A percentile compares a stretch with the other conserved stretches of the same genome.
Conservation (phyloP, 768 basidiomycete species). For the Naganishia vishniacii region DNA sequence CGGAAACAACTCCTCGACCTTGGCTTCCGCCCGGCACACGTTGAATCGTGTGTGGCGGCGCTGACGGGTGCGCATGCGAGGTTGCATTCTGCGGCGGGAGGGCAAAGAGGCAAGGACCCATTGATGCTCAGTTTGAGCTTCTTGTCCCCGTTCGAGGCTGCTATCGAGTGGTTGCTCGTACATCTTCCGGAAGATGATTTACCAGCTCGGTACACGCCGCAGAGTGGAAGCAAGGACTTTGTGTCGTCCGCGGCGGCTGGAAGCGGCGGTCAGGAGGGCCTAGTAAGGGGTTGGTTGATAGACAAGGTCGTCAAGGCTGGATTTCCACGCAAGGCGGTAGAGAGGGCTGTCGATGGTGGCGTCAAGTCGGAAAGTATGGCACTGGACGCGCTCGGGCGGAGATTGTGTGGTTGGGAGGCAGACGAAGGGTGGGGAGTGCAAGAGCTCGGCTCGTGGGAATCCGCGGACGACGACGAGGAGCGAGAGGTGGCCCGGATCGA, state of each 20-base stretch:
- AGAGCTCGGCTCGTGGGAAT: slow-evolving; percentile 29
- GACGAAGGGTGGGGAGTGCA: slow-evolving; percentile 43
- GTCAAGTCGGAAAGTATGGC: slow-evolving; percentile 34
- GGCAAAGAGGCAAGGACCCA: slow-evolving; percentile 51
- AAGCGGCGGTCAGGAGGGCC: slow-evolving; percentile 37
- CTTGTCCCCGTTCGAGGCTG: slow-evolving; percentile 65
- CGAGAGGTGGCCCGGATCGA: slow-evolving; percentile 43
- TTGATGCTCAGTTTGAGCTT: slow-evolving; percentile 55
- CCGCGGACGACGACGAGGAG: slow-evolving; percentile 30
- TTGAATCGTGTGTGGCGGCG: slow-evolving; percentile 57
- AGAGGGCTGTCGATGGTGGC: slow-evolving; percentile 53
- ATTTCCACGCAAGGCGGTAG: slow-evolving; percentile 68
- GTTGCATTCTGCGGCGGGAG: slow-evolving; percentile 16
- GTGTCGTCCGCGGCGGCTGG: slow-evolving; percentile 37
- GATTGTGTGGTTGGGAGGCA: slow-evolving; percentile 45
- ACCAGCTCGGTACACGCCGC: slow-evolving; percentile 52
- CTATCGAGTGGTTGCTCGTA: slow-evolving; percentile 76
- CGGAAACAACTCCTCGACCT: slow-evolving; percentile 58
- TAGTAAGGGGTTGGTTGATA: slow-evolving; percentile 71
- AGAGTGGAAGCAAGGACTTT: slow-evolving; percentile 44
- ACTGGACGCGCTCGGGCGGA: slow-evolving; percentile 53
- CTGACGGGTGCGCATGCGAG: slow-evolving; percentile 36
- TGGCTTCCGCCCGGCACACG: slow-evolving; percentile 58
- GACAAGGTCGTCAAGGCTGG: slow-evolving; percentile 78
- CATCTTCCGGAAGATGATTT: slow-evolving; percentile 82